A percentile compares a stretch with the other conserved stretches of the same genome.
Conservation (phyloP, 2,329 filamentous ascomycete species). For the Albifimbria verrucaria region DNA sequence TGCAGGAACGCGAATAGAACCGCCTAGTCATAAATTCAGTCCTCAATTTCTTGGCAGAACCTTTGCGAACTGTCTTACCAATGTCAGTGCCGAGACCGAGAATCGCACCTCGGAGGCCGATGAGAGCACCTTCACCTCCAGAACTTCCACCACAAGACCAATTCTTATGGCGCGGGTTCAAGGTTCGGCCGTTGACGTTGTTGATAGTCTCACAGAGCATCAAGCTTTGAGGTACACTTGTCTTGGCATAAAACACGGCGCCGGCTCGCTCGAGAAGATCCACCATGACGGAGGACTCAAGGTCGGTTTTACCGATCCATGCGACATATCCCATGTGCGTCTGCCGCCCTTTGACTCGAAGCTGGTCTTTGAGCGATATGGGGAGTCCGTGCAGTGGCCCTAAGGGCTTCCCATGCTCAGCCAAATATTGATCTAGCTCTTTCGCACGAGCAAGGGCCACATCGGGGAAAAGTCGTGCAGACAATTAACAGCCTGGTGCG, state of each 20-base stretch:
- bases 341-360: constrained; percentile 52
- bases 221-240: constrained; percentile 17
- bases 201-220: constrained; percentile 26
- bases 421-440: neutral
- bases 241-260: constrained; percentile 21
- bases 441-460: neutral
- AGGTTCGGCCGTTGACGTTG: constrained; percentile 29
- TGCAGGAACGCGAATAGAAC: constrained; percentile 27
- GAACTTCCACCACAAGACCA: constrained; percentile 31
- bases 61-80: no score
- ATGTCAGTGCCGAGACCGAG: constrained; percentile 35
- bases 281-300: neutral
- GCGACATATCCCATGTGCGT: constrained; percentile 34
- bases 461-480: neutral
- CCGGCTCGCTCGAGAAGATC: constrained; percentile 7
- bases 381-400: neutral
- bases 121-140: constrained; percentile 31
- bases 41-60: no score
- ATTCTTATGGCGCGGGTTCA: constrained; percentile 29
- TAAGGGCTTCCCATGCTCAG: neutral
- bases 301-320: neutral
- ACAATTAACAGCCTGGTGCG: neutral
- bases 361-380: constrained; percentile 1
- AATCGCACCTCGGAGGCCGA: constrained; percentile 26
- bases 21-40: no score